These are phyloP conservation scores for Podospora pseudocomata DNA, from an alignment of 495 filamentous ascomycete genomes.

Conservation along the genomic window DNA sequence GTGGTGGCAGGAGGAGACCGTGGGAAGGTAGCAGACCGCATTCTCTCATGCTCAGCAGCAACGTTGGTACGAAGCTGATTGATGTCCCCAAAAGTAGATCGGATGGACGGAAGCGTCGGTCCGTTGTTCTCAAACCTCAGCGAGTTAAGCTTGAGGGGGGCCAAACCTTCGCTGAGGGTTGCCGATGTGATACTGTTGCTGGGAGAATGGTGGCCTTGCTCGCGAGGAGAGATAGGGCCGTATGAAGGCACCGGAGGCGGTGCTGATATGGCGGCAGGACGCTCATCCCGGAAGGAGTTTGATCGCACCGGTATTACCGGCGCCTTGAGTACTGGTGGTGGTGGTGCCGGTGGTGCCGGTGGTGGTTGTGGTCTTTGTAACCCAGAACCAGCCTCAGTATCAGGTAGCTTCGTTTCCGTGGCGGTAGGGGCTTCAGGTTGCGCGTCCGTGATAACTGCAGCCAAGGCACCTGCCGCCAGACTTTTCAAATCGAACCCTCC, in stretches of 20 bases:
- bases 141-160: slow-evolving; percentile 49
- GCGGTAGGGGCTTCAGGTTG: slow-evolving; percentile 25
- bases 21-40: slow-evolving; percentile 27
- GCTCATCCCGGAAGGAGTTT: slow-evolving; percentile 22
- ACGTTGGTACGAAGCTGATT: slow-evolving; percentile 66
- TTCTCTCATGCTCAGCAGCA: slow-evolving; percentile 29
- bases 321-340: slow-evolving; percentile 18
- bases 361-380: slow-evolving; percentile 19
- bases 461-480: slow-evolving; percentile 40
- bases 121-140: slow-evolving; percentile 43
- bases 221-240: slow-evolving; percentile 21
- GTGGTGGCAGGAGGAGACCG: slow-evolving; percentile 25
- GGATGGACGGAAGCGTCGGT: slow-evolving; percentile 47
- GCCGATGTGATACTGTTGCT: slow-evolving; percentile 26
- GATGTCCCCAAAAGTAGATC: slow-evolving; percentile 37
- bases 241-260: not conserved
- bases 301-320: slow-evolving; percentile 21
- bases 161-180: slow-evolving; percentile 38
- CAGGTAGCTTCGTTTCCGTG: slow-evolving; percentile 27
- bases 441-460: slow-evolving; percentile 25
- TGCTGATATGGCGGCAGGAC: slow-evolving; percentile 10
- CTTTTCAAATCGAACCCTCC: slow-evolving; percentile 40
- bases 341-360: slow-evolving; percentile 22
- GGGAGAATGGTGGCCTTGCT: slow-evolving; percentile 33
- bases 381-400: slow-evolving; percentile 28